Evolutionary conservation across 75 land plant genomes (phyloP), one percentile per base, ranked within the genome.

Genomic region (Selaginella moellendorffii): DNA sequence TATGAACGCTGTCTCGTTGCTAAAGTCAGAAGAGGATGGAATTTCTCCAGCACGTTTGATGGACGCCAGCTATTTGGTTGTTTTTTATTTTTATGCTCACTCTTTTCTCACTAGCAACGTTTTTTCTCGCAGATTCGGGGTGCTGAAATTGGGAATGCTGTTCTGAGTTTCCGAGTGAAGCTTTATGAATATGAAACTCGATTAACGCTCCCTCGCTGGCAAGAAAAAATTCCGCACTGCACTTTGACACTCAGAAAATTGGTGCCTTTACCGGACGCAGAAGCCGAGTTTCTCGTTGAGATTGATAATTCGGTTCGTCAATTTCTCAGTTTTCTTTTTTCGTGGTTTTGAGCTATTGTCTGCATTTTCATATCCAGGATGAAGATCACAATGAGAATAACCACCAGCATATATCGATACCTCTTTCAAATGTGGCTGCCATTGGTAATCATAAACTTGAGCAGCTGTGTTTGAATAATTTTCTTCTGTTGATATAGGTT

Each of bases 1-100:
- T 54, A 67, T 72, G 42, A 72, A 72, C 59, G 74, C 74, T 25
- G 74, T 72, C 12, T 72, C 74, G 18, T 63, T 72, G 17, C 63
- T 72, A 9, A 54, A 42, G 46, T 24, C 68, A 72, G 58, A 31
- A 22, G 51, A 72, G 28, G 21, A 52, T 30, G 63, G 68, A 1
- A 42, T 72, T 27, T 72, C 74, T 26, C 74, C 74, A 30, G 65
- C 74, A 19, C 54, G 74, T 17, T 52, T 72, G 26, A 72, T 72
- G 74, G 69, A 72, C 29, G 61, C 74, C 1, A 72, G 69, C 56
- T 61, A 72, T 29, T 24, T 72, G 74, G 74, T 65, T 31, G 24
- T 61, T n/a, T n/a, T n/a, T n/a, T n/a, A n/a, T n/a, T n/a, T n/a
- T n/a, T n/a, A n/a, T n/a, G n/a, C n/a, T n/a, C n/a, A n/a, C n/a